phyloP scores from a whole-genome alignment of 495 filamentous ascomycete species.

The Neurospora sp. region DNA sequence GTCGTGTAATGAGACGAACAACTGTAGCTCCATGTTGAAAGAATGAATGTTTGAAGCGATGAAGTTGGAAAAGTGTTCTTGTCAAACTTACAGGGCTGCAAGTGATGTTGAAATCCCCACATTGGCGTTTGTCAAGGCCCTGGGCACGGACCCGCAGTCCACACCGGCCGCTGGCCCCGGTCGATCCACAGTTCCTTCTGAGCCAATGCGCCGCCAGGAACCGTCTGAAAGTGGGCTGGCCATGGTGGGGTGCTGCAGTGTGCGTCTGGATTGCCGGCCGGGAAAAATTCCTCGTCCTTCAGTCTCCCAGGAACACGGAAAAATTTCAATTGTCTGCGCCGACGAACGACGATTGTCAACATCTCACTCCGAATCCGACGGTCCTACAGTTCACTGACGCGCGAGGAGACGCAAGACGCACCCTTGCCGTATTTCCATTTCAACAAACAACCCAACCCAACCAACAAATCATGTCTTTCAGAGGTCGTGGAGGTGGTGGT shows the following conservation, averaged over 20 bases:
- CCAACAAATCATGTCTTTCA: background rate
- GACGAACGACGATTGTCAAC: background rate
- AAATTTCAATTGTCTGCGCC: background rate
- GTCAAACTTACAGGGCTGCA: background rate
- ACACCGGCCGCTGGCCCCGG: background rate
- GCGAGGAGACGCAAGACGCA: background rate
- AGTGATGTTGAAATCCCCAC: background rate
- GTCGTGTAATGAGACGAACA: background rate
- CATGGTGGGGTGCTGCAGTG: background rate
- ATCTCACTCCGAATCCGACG: background rate
- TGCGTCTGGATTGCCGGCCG: background rate
- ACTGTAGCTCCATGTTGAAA: background rate
- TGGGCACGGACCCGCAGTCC: background rate
- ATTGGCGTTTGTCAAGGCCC: background rate
- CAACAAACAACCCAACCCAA: background rate
- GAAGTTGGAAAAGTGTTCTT: background rate
- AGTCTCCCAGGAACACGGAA: background rate
- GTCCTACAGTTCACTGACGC: background rate
- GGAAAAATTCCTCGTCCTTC: background rate
- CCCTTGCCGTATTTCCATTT: background rate
- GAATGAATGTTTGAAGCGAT: background rate
- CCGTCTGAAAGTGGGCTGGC: background rate
- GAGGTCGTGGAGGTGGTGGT: background rate
- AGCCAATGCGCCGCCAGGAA: background rate
- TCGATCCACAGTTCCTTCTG: background rate